phyloP scores from a whole-genome alignment of 163 green algal genomes.

The Scenedesmus sp. region DNA sequence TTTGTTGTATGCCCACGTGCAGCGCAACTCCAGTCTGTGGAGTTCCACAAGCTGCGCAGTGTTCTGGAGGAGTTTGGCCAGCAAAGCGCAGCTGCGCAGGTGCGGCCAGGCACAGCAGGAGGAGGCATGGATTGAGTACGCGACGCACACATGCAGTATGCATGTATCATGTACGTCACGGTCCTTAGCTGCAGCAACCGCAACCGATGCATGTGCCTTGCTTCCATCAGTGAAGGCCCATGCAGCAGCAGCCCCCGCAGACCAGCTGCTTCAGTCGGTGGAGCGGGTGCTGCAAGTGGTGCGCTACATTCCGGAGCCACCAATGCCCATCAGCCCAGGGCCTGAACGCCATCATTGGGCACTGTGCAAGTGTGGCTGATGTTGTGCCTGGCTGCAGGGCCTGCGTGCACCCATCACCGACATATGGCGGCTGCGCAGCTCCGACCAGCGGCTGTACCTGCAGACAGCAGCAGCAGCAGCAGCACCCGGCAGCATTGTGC shows the following conservation, averaged over 20 bases:
- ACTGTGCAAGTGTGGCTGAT: neutral
- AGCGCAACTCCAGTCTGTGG: constrained; percentile 39
- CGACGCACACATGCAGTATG: neutral
- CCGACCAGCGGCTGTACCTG: constrained; percentile 75
- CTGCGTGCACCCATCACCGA: constrained; percentile 69
- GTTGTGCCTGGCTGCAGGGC: constrained; percentile 51
- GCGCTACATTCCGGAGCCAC: neutral
- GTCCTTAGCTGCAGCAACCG: neutral
- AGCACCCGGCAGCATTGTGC: constrained; percentile 55
- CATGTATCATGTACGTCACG: neutral
- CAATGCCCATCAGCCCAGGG: no score
- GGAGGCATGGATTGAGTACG: no score
- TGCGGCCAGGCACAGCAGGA: neutral
- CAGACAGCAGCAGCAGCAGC: constrained; percentile 34
- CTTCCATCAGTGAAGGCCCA: neutral
- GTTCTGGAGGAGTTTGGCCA: constrained; percentile 55
- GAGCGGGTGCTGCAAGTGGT: neutral
- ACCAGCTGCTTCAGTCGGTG: neutral
- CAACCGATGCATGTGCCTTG: neutral
- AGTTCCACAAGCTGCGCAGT: constrained; percentile 56
- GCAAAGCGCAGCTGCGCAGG: constrained; percentile 54
- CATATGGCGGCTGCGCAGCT: constrained; percentile 59
- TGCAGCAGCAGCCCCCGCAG: neutral
- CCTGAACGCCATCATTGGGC: no score
- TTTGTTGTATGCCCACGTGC: neutral